Evolutionary conservation across 805 yeast species (phyloP).

Genomic region (Barnettozyma pratensis): DNA sequence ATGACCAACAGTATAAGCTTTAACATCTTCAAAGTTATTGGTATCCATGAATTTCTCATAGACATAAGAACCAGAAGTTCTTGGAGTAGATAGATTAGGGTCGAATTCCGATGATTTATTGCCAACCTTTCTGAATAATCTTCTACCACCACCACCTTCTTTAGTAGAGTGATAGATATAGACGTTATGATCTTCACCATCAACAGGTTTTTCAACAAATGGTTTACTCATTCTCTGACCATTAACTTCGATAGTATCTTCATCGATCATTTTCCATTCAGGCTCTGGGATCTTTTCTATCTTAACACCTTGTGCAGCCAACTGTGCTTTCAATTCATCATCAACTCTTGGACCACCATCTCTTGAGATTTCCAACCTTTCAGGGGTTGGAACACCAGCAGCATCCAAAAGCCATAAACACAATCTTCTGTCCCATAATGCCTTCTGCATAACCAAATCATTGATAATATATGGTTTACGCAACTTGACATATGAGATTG

Average conservation of each 20-base stretch:
- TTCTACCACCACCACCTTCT: constrained; percentile 97
- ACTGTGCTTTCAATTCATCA: constrained; percentile 53
- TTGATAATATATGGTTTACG: constrained; percentile 88
- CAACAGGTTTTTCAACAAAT: constrained; percentile 96
- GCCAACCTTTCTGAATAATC: constrained; percentile 91
- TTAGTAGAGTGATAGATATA: constrained; percentile 83
- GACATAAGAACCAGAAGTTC: constrained; percentile 87
- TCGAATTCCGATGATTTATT: constrained; percentile 96
- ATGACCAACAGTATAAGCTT: constrained; percentile 95
- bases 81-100: constrained; percentile 63
- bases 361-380: constrained; percentile 80
- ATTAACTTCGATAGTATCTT: constrained; percentile 72
- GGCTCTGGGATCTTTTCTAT: constrained; percentile 52
- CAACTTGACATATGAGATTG: constrained; percentile 81
- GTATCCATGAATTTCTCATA: constrained; percentile 97
- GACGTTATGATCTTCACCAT: constrained; percentile 97
- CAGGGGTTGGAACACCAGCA: constrained; percentile 85
- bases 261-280: constrained; percentile 81
- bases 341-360: constrained; percentile 95
- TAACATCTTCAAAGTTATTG: constrained; percentile 96
- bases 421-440: constrained; percentile 94
- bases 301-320: constrained; percentile 57
- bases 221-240: constrained; percentile 78
- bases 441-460: constrained; percentile 86
- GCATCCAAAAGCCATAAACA: constrained; percentile 76